Conservation (phyloP, 2,329 filamentous ascomycete species). For the Fusarium sp. region DNA sequence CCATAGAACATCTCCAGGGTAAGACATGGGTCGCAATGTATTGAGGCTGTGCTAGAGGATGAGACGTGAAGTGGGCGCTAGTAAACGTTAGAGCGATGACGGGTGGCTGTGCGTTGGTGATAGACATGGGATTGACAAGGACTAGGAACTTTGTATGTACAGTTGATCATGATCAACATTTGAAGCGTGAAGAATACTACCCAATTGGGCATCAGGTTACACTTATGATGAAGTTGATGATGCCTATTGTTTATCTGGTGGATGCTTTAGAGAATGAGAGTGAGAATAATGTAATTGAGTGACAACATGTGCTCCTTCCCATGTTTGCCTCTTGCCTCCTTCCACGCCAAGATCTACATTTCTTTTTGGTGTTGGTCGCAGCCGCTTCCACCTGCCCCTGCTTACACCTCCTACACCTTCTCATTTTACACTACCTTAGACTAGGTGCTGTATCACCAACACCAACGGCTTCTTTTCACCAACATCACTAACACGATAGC, state of each 20-base stretch:
- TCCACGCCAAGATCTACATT: not conserved
- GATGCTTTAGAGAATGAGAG: not conserved
- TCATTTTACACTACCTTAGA: not conserved
- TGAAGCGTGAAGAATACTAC: not conserved
- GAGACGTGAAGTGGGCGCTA: slow-evolving; percentile 19
- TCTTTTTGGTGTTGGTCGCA: slow-evolving; percentile 23
- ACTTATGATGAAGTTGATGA: slow-evolving; percentile 6
- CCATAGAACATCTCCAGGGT: slow-evolving; percentile 11
- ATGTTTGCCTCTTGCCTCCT: slow-evolving; percentile 4
- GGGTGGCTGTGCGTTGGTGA: slow-evolving; percentile 33
- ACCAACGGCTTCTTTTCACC: slow-evolving; percentile 1
- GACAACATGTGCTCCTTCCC: not conserved
- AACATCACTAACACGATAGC: slow-evolving; percentile 29
- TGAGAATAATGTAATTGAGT: not conserved
- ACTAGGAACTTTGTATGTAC: not conserved
- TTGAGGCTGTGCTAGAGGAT: slow-evolving; percentile 35
- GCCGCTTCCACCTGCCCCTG: slow-evolving; percentile 7
- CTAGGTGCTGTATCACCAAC: slow-evolving; percentile 11
- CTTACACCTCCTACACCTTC: not conserved
- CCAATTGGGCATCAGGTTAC: slow-evolving; percentile 3
- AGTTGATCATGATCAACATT: slow-evolving; percentile 1
- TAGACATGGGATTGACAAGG: slow-evolving; percentile 12
- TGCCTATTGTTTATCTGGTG: not conserved
- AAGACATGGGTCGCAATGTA: slow-evolving; percentile 18
- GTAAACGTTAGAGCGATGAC: not conserved